Conservation (phyloP, 139 green algal species). For the Coelastrella sp. region DNA sequence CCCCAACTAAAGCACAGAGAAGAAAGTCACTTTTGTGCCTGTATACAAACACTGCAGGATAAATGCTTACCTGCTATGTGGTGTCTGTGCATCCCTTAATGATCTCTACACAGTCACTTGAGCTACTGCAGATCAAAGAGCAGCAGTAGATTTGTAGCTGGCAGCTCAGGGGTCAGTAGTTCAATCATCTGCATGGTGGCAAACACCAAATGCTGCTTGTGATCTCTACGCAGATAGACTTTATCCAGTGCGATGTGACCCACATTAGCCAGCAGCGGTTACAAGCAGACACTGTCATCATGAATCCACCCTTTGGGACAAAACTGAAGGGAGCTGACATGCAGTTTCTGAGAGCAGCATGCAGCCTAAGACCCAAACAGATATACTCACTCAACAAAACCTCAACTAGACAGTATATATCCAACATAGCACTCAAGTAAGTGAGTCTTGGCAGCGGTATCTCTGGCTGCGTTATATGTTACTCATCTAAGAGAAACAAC, state of each 20-base stretch:
- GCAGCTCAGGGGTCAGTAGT: too few species aligned
- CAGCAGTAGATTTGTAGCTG: too few species aligned
- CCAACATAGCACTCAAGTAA: constrained; percentile 68
- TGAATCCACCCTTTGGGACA: constrained; percentile 98
- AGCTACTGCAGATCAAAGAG: too few species aligned
- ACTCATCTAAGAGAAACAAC: too few species aligned
- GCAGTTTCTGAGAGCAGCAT: constrained; percentile 87
- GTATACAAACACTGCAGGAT: too few species aligned
- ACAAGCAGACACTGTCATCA: constrained; percentile 90
- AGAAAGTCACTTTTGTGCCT: too few species aligned
- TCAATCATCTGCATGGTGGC: not conserved
- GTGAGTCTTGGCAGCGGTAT: not conserved
- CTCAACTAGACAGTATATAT: constrained; percentile 86
- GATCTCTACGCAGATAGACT: constrained; percentile 67
- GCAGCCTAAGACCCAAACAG: constrained; percentile 57
- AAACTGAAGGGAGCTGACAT: constrained; percentile 89
- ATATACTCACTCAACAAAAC: constrained; percentile 97
- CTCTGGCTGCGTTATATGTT: too few species aligned
- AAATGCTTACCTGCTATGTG: too few species aligned
- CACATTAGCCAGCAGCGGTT: constrained; percentile 50
- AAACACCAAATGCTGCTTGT: not conserved
- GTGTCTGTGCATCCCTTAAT: too few species aligned
- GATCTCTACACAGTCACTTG: too few species aligned
- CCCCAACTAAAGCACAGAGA: too few species aligned
- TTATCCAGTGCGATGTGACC: constrained; percentile 70